Conservation (phyloP, 805 yeast species). For the Wickerhamiella australiensis region DNA sequence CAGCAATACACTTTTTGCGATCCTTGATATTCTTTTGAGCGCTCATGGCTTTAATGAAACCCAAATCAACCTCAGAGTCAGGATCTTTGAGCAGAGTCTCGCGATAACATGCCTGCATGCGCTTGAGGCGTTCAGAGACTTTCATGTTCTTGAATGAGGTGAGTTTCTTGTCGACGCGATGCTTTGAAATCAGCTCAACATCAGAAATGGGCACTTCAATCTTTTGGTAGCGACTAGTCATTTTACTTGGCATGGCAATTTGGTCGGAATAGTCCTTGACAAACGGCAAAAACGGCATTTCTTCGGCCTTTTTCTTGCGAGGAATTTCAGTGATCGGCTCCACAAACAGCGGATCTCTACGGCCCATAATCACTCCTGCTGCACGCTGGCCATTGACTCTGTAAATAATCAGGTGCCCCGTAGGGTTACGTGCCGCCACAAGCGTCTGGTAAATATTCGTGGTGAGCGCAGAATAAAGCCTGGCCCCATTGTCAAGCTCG, state of each 20-base stretch:
- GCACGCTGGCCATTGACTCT: constrained; percentile 2
- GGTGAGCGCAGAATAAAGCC: background rate
- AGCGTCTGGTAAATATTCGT: constrained; percentile 8
- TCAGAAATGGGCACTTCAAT: constrained; percentile 8
- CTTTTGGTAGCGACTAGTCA: background rate
- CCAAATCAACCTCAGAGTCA: background rate
- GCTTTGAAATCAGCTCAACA: constrained; percentile 5
- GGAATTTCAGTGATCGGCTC: constrained; percentile 6
- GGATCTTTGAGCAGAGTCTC: constrained; percentile 1
- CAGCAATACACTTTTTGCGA: background rate
- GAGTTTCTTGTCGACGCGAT: background rate
- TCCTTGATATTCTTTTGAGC: constrained; percentile 8
- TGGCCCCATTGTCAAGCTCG: background rate
- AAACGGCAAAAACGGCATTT: constrained; percentile 3
- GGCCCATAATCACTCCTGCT: constrained; percentile 5
- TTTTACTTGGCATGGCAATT: background rate
- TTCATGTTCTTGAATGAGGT: background rate
- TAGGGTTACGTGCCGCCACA: background rate
- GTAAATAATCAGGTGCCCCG: constrained; percentile 4
- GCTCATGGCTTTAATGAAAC: background rate
- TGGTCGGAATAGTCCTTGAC: background rate
- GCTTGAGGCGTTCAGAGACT: background rate
- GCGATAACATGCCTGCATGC: background rate
- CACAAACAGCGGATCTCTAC: constrained; percentile 7
- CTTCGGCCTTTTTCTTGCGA: background rate